Conservation (phyloP, 768 basidiomycete genomes). For the Leucocoprinus birnbaumii region DNA sequence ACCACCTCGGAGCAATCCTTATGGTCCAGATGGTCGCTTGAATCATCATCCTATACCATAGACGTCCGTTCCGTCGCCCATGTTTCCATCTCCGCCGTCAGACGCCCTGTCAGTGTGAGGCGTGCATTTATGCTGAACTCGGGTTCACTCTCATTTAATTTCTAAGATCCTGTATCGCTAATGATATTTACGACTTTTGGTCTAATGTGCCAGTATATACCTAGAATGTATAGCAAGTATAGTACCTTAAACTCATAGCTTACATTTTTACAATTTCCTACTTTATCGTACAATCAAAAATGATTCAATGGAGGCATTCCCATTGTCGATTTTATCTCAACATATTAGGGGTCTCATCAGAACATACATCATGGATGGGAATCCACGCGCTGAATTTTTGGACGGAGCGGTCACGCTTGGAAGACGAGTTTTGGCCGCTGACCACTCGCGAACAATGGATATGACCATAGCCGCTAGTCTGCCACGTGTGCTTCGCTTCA, state of each 20-base stretch:
- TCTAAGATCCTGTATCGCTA: conserved; percentile 10
- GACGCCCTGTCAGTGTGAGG: neutral
- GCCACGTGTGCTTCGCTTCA: neutral
- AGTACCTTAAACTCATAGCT: conserved; percentile 9
- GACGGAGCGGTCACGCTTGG: too few species aligned
- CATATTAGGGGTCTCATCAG: neutral
- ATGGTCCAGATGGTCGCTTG: conserved; percentile 44
- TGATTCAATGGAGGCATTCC: neutral
- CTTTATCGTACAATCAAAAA: conserved; percentile 10
- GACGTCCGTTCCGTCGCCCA: conserved; percentile 1
- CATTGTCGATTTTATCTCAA: neutral
- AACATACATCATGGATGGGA: neutral
- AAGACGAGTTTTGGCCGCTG: too few species aligned
- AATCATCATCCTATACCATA: conserved; percentile 40
- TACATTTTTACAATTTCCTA: conserved; percentile 1
- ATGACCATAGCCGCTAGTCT: neutral
- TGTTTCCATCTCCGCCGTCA: neutral
- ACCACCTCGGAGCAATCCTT: conserved; percentile 33
- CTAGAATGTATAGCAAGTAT: conserved; percentile 16
- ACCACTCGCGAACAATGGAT: neutral
- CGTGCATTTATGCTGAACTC: neutral
- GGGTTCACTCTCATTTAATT: neutral
- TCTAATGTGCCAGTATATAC: conserved; percentile 17
- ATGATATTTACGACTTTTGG: conserved; percentile 1
- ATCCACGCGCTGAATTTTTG: neutral